Conservation (phyloP, 129 eudicot genomes). For the Pulicaria dysenterica region DNA sequence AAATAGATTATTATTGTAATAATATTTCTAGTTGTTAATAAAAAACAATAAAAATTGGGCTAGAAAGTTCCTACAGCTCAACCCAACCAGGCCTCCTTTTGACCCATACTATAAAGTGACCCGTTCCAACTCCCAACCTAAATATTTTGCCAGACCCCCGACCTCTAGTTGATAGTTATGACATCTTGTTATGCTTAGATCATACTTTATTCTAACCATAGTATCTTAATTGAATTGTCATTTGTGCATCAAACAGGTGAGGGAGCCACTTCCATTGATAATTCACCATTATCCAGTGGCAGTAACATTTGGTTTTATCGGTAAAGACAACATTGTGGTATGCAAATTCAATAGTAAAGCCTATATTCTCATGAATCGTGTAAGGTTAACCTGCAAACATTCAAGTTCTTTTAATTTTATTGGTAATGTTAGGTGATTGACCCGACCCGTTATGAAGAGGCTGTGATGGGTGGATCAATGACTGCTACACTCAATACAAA, state of each 20-base stretch:
- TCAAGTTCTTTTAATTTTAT: neutral
- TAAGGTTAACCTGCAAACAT: neutral
- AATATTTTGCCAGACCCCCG: neutral
- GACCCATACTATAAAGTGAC: too few species aligned
- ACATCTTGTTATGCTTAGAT: neutral
- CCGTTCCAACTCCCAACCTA: too few species aligned
- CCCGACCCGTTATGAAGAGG: constrained; percentile 89
- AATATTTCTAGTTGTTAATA: neutral
- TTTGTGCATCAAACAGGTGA: constrained; percentile 47
- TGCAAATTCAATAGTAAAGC: constrained; percentile 11
- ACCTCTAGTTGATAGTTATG: too few species aligned
- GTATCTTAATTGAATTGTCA: neutral
- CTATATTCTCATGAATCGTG: neutral
- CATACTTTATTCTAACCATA: neutral
- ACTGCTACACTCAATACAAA: constrained; percentile 81
- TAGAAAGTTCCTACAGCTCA: too few species aligned
- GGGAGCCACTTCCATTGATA: constrained; percentile 85
- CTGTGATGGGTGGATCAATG: constrained; percentile 89
- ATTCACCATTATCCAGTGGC: constrained; percentile 95
- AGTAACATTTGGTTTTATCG: constrained; percentile 77
- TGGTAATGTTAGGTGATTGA: constrained; percentile 67
- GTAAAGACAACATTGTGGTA: constrained; percentile 71
- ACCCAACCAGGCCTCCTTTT: too few species aligned
- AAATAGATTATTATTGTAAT: neutral
- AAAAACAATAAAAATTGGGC: neutral